Evolutionary conservation across 148 eudicot species (phyloP).

Genomic region (Nepenthes gracilis): DNA sequence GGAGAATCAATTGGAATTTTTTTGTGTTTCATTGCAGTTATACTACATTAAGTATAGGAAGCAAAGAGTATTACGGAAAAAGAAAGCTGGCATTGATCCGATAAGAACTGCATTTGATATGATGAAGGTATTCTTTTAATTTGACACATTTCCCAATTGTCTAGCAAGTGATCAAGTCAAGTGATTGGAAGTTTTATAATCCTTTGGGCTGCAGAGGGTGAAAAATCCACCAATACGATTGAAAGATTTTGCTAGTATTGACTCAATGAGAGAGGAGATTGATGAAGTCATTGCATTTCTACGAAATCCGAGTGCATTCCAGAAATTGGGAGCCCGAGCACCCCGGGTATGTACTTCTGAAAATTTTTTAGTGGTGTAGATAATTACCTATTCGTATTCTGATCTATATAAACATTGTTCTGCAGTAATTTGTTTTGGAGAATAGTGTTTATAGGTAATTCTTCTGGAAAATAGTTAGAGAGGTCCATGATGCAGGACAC

Average conservation of each 20-base stretch:
- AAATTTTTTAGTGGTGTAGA: neutral
- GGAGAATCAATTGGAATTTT: neutral
- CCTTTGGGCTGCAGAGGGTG: conserved; percentile 44
- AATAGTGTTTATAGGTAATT: too few relatives aligned
- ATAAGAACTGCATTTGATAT: conserved; percentile 70
- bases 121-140: conserved; percentile 58
- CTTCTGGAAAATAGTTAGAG: too few relatives aligned
- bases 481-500: too few relatives aligned
- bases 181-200: neutral
- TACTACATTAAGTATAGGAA: conserved; percentile 29
- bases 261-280: conserved; percentile 83
- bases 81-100: conserved; percentile 70
- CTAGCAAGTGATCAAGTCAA: neutral
- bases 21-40: conserved; percentile 37
- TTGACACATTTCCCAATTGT: neutral
- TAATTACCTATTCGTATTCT: neutral
- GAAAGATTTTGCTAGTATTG: conserved; percentile 75
- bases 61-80: conserved; percentile 30
- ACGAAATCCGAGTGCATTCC: conserved; percentile 75
- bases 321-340: conserved; percentile 95
- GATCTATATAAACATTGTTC: too few relatives aligned
- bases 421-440: too few relatives aligned
- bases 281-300: conserved; percentile 88
- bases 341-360: conserved; percentile 57
- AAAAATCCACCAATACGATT: conserved; percentile 82